Evolutionary conservation across 441 rosid genomes (phyloP).

Genomic region (Iberis amara): DNA sequence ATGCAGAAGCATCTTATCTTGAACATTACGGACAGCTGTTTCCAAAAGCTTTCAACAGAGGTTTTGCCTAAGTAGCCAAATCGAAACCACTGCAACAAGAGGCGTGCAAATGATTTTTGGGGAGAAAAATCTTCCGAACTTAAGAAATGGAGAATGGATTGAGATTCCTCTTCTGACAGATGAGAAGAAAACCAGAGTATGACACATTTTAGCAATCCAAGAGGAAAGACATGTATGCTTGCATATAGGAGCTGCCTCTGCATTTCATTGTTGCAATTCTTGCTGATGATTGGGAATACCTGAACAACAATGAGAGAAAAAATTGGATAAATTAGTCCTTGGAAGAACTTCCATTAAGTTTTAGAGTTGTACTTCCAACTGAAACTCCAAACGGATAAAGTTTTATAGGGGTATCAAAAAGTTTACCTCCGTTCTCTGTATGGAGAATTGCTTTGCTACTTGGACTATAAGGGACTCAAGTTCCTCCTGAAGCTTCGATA

Average conservation of each 20-base stretch:
- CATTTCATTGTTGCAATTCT: conserved; percentile 45
- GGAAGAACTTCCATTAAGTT: no score
- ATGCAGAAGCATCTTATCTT: conserved; percentile 38
- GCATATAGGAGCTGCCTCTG: conserved; percentile 55
- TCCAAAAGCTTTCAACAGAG: conserved; percentile 42
- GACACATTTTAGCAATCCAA: conserved; percentile 62
- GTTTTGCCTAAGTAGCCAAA: conserved; percentile 55
- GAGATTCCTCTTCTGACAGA: conserved; percentile 54
- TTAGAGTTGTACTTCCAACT: background rate
- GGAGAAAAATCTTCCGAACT: conserved; percentile 33
- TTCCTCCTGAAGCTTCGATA: conserved; percentile 45
- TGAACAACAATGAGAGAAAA: conserved; percentile 24
- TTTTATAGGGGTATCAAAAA: background rate
- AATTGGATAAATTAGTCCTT: no score
- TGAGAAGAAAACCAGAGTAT: conserved; percentile 66
- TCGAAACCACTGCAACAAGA: conserved; percentile 58
- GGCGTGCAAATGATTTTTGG: conserved; percentile 41
- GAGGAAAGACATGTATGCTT: conserved; percentile 65
- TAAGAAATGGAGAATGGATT: conserved; percentile 43
- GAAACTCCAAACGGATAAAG: background rate
- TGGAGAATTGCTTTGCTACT: conserved; percentile 38
- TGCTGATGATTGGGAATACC: conserved; percentile 54
- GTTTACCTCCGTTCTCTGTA: conserved; percentile 56
- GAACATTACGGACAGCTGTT: conserved; percentile 46
- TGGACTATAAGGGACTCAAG: conserved; percentile 38